Percentiles rank a stretch among this genome's conserved stretches.
Conservation (phyloP, 2,329 filamentous ascomycete genomes). For the Metarhizium robertsii region DNA sequence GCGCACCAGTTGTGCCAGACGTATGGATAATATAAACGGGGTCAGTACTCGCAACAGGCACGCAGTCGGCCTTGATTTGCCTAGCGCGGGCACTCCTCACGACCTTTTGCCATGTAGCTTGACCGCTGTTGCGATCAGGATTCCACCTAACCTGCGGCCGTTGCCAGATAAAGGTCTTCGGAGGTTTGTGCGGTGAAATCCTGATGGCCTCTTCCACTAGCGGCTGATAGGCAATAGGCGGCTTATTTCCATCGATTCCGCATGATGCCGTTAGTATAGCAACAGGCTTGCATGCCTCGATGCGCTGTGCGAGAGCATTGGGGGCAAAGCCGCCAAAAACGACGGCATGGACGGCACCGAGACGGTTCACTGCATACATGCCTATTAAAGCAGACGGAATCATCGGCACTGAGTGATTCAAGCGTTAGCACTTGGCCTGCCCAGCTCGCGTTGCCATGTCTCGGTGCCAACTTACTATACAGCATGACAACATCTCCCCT, state of each 20-base stretch:
- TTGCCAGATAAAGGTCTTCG: constrained; percentile 73
- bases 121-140: constrained; percentile 53
- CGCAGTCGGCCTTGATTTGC: constrained; percentile 60
- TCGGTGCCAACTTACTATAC: constrained; percentile 55
- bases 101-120: constrained; percentile 72
- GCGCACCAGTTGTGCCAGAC: constrained; percentile 70
- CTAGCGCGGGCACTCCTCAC: constrained; percentile 61
- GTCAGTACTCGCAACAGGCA: constrained; percentile 70
- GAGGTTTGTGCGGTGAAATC: constrained; percentile 61
- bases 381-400: constrained; percentile 82
- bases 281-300: constrained; percentile 69
- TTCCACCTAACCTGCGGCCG: constrained; percentile 69
- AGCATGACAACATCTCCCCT: constrained; percentile 83
- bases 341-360: constrained; percentile 83
- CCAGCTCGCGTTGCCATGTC: not conserved
- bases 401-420: constrained; percentile 68
- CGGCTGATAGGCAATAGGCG: constrained; percentile 65
- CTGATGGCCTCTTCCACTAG: constrained; percentile 66
- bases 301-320: constrained; percentile 72
- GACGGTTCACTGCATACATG: constrained; percentile 68
- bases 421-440: not conserved
- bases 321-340: constrained; percentile 91
- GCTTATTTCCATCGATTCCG: constrained; percentile 80
- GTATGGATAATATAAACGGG: constrained; percentile 89
- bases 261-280: constrained; percentile 83